phyloP scores from a whole-genome alignment of 805 yeast genomes.

The Kuraishia hungarica region DNA sequence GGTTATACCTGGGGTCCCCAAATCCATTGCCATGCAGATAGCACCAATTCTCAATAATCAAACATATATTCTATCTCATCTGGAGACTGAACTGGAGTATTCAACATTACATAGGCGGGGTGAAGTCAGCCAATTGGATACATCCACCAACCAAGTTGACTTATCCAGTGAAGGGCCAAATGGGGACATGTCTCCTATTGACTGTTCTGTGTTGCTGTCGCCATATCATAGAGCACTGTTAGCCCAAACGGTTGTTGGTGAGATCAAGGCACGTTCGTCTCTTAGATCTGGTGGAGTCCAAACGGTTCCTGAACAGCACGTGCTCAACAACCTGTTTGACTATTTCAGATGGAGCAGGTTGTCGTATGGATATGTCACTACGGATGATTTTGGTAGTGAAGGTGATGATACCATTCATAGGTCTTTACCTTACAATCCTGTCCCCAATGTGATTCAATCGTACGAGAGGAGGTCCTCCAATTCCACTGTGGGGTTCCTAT shows the following conservation, averaged over 20 bases:
- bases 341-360: constrained; percentile 8
- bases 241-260: not conserved
- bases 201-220: constrained; percentile 14
- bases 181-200: not conserved
- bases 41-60: constrained; percentile 49
- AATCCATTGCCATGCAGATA: constrained; percentile 43
- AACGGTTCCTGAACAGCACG: constrained; percentile 1
- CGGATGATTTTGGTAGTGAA: constrained; percentile 74
- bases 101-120: not conserved
- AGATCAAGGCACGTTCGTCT: not conserved
- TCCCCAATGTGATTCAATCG: constrained; percentile 77
- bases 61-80: constrained; percentile 29
- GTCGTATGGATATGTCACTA: constrained; percentile 69
- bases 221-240: constrained; percentile 15
- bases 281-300: not conserved
- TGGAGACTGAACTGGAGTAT: not conserved
- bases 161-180: constrained; percentile 10
- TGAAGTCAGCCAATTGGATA: not conserved
- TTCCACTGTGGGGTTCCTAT: not conserved
- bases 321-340: not conserved
- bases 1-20: constrained; percentile 49
- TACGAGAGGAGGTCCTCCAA: constrained; percentile 17
- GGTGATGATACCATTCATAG: constrained; percentile 82
- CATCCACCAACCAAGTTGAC: too few species aligned
- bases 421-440: constrained; percentile 44